Conservation (phyloP, 805 yeast genomes). For the Metschnikowia similis region DNA sequence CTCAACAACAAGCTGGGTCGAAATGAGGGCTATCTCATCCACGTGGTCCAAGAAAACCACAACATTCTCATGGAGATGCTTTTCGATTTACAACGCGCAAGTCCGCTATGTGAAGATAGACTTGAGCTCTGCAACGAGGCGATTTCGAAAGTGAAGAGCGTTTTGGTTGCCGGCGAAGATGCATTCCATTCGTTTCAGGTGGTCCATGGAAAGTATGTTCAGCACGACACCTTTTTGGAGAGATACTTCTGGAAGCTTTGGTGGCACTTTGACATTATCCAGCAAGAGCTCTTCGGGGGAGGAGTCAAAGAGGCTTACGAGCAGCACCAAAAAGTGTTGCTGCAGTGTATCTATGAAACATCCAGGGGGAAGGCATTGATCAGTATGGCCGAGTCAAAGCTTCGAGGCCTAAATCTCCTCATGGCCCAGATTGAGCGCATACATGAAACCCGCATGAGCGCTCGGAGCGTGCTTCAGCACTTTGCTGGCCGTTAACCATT, state of each 20-base stretch:
- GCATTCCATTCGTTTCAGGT: not conserved
- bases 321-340: not conserved
- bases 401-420: not conserved
- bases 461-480: not conserved
- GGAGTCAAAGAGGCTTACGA: not conserved
- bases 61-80: not conserved
- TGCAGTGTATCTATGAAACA: not conserved
- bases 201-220: not conserved
- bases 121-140: not conserved
- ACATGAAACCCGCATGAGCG: not conserved
- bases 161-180: not conserved
- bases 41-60: not conserved
- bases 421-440: not conserved
- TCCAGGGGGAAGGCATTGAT: not conserved
- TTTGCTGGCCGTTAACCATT: not conserved
- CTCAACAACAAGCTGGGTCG: not conserved
- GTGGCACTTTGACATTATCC: conserved; percentile 7
- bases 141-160: not conserved
- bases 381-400: not conserved
- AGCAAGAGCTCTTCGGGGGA: not conserved
- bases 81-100: not conserved
- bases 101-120: not conserved
- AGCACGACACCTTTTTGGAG: conserved; percentile 2
- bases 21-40: not conserved
- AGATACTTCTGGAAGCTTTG: conserved; percentile 7